Conservation (phyloP, 2,329 filamentous ascomycete genomes). For the Lachnellula subtilissima region DNA sequence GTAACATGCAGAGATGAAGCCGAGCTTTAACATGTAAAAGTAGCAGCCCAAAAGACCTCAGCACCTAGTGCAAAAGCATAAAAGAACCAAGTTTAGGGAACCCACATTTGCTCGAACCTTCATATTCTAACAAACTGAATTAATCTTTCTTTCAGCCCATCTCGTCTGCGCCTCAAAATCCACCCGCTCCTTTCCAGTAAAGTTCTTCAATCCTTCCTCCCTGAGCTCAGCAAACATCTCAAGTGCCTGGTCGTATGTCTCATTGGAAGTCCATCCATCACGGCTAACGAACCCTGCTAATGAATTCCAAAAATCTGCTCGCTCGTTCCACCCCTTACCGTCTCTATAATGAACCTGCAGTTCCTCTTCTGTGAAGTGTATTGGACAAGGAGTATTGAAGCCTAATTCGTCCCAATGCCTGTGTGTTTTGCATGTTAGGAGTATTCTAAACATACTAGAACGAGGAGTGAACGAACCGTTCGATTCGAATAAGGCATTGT, state of each 20-base stretch:
- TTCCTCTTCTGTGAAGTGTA: slow-evolving; percentile 18
- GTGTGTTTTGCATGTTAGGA: slow-evolving; percentile 8
- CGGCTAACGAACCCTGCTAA: slow-evolving; percentile 32
- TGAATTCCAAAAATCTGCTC: slow-evolving; percentile 33
- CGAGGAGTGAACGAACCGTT: slow-evolving; percentile 26
- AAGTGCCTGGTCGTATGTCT: slow-evolving; percentile 34
- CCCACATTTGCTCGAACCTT: too few relatives aligned
- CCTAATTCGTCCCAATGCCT: slow-evolving; percentile 30
- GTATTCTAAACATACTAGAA: slow-evolving; percentile 9
- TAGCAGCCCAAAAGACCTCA: too few relatives aligned
- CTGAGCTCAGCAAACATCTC: slow-evolving; percentile 33
- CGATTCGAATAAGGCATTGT: slow-evolving; percentile 30
- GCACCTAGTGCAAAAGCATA: too few relatives aligned
- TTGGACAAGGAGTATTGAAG: slow-evolving; percentile 26
- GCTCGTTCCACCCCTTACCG: slow-evolving; percentile 21
- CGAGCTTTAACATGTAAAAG: too few relatives aligned
- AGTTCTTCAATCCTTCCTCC: slow-evolving; percentile 29
- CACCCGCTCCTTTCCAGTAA: slow-evolving; percentile 31
- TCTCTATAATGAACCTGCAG: slow-evolving; percentile 15
- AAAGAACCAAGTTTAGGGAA: too few relatives aligned
- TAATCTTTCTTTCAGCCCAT: slow-evolving; percentile 20
- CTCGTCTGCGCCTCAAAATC: slow-evolving; percentile 32
- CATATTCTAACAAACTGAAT: too few relatives aligned
- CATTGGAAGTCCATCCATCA: slow-evolving; percentile 35
- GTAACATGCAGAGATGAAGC: too few relatives aligned